Conservation (phyloP, 352 stramenopile genomes). For the Pythium aphanidermatum region DNA sequence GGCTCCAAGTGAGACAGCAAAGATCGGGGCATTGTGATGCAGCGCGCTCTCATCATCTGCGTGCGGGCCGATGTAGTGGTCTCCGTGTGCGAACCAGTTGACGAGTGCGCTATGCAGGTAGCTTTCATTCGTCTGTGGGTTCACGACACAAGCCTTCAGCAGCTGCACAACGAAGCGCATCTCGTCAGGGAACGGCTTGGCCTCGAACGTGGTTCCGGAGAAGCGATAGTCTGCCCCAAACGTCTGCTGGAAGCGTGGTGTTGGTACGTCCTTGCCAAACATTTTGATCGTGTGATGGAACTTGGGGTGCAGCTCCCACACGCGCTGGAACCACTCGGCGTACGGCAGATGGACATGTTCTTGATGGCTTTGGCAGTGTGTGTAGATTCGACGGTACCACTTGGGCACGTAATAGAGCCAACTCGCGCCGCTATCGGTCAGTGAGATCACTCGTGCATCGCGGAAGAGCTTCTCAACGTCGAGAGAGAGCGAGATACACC, state of each 20-base stretch:
- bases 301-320: conserved; percentile 61
- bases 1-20: conserved; percentile 60
- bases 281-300: conserved; percentile 59
- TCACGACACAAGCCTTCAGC: conserved; percentile 37
- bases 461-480: conserved; percentile 20
- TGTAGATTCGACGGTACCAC: conserved; percentile 47
- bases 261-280: conserved; percentile 50
- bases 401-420: conserved; percentile 62
- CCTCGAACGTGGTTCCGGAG: conserved; percentile 43
- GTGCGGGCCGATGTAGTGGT: conserved; percentile 79
- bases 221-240: conserved; percentile 51
- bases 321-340: conserved; percentile 19
- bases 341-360: conserved; percentile 13
- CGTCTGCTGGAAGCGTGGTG: conserved; percentile 63
- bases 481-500: conserved; percentile 16
- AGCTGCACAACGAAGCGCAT: conserved; percentile 32
- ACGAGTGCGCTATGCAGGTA: conserved; percentile 30
- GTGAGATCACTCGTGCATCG: conserved; percentile 19
- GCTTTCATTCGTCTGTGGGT: conserved; percentile 14
- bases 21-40: conserved; percentile 45
- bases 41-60: conserved; percentile 68
- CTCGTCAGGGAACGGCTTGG: conserved; percentile 31
- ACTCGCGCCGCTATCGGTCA: conserved; percentile 28
- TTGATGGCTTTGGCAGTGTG: conserved; percentile 6
- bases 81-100: conserved; percentile 81